Conservation (phyloP, 1,284 basidiomycete genomes). For the Sporisorium exsertum region DNA sequence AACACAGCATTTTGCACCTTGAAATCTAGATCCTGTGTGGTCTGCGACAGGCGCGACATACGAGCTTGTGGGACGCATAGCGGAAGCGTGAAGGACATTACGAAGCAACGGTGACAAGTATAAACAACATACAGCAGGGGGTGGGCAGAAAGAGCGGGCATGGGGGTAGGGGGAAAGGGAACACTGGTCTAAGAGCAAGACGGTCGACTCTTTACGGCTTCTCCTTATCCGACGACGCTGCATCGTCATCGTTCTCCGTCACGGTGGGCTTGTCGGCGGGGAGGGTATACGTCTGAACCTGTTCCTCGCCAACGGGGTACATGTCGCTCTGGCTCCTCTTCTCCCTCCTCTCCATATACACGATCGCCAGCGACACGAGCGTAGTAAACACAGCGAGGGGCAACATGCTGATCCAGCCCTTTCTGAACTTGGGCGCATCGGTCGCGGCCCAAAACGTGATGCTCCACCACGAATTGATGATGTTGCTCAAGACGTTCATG, state of each 20-base stretch:
- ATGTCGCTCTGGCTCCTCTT: slow-evolving; percentile 10
- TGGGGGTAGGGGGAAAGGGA: no score
- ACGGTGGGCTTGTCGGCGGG: slow-evolving; percentile 1
- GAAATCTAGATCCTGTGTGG: no score
- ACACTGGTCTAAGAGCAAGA: background rate
- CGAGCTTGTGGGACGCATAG: no score
- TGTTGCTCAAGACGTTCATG: slow-evolving; percentile 54
- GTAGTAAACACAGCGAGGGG: slow-evolving; percentile 37
- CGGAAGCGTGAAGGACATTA: background rate
- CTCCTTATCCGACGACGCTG: slow-evolving; percentile 9
- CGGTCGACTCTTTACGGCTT: slow-evolving; percentile 9
- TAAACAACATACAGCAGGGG: background rate
- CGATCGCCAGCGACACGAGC: slow-evolving; percentile 35
- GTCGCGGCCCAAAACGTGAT: slow-evolving; percentile 59
- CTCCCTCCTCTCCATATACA: slow-evolving; percentile 38
- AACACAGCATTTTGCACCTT: background rate
- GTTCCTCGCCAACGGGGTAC: slow-evolving; percentile 6
- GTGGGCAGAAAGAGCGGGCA: background rate
- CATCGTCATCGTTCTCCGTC: background rate
- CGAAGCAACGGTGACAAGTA: slow-evolving; percentile 5
- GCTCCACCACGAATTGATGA: slow-evolving; percentile 61
- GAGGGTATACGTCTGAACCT: slow-evolving; percentile 2
- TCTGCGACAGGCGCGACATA: no score
- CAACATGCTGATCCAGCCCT: slow-evolving; percentile 61
- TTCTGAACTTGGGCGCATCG: slow-evolving; percentile 52